Evolutionary conservation across 192 early-diverging fungal genomes (phyloP).

Genomic region (Coemansia sp.): DNA sequence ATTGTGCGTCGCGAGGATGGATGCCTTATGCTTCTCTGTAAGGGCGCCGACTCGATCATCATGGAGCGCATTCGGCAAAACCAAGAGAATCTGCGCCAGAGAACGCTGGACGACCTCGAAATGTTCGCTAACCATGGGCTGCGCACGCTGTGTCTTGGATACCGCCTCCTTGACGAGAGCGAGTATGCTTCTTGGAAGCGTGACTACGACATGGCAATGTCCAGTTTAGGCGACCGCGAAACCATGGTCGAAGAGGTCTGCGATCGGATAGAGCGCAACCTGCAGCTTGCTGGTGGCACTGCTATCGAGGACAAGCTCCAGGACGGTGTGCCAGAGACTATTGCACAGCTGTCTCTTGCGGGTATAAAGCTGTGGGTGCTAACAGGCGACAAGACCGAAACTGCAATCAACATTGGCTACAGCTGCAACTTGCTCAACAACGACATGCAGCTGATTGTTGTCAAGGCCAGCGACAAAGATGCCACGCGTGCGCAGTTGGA

Average conservation of each 20-base stretch:
- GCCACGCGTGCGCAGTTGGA: conserved; percentile 66
- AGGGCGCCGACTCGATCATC: conserved; percentile 96
- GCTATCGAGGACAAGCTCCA: conserved; percentile 98
- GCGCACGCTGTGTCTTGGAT: conserved; percentile 87
- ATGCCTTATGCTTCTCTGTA: conserved; percentile 78
- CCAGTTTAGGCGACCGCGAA: conserved; percentile 77
- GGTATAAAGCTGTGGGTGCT: conserved; percentile 97
- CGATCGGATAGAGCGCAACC: conserved; percentile 75
- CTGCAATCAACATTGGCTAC: conserved; percentile 97
- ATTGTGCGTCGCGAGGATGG: conserved; percentile 77
- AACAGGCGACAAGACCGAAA: conserved; percentile 97
- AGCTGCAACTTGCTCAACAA: conserved; percentile 85
- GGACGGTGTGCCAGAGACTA: conserved; percentile 94
- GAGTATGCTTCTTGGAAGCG: conserved; percentile 71
- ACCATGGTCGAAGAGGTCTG: conserved; percentile 73
- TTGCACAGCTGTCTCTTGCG: conserved; percentile 76
- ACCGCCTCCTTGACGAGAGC: conserved; percentile 67
- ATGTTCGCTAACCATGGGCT: conserved; percentile 77
- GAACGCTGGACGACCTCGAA: conserved; percentile 76
- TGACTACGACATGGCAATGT: conserved; percentile 72
- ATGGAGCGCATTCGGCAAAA: conserved; percentile 72
- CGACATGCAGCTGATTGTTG: conserved; percentile 82
- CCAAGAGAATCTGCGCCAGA: conserved; percentile 69
- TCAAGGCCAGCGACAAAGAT: conserved; percentile 61
- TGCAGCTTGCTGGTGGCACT: conserved; percentile 90